Percentiles rank a stretch among this genome's conserved stretches.
These are phyloP conservation scores for Fusarium nisikadoi DNA, from an alignment of 2,329 filamentous ascomycete species.

Conservation along the genomic window DNA sequence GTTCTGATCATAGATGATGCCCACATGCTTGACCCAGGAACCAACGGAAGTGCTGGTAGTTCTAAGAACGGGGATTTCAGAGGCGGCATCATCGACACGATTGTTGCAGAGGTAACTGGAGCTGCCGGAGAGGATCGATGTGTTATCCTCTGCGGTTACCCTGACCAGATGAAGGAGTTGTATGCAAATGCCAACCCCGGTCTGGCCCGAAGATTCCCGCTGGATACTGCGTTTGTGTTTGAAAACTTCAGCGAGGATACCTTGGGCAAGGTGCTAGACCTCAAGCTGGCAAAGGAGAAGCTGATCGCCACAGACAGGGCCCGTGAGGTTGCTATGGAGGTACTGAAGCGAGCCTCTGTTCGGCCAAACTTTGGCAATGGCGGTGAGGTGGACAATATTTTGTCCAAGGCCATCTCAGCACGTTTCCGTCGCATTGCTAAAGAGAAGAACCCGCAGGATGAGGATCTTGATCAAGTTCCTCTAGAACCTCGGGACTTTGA, in stretches of 20 bases:
- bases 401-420: conserved; percentile 42
- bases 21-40: conserved; percentile 68
- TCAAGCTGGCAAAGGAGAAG: conserved; percentile 69
- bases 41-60: conserved; percentile 40
- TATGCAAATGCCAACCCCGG: conserved; percentile 79
- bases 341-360: conserved; percentile 70
- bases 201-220: conserved; percentile 72
- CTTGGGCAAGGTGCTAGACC: conserved; percentile 68
- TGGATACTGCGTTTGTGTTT: conserved; percentile 73
- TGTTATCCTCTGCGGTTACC: conserved; percentile 77
- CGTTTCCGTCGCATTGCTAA: conserved; percentile 41
- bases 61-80: conserved; percentile 60
- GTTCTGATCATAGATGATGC: conserved; percentile 83
- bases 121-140: conserved; percentile 77
- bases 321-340: conserved; percentile 65
- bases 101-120: conserved; percentile 78
- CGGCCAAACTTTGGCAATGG: conserved; percentile 79
- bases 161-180: conserved; percentile 76
- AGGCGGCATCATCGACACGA: conserved; percentile 76
- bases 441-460: conserved; percentile 30
- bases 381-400: conserved; percentile 73
- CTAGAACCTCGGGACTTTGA: conserved; percentile 62
- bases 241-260: conserved; percentile 73
- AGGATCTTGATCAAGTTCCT: conserved; percentile 37
- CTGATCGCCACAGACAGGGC: conserved; percentile 65